A percentile compares a stretch with the other conserved stretches of the same genome.
These are phyloP conservation scores for Alternaria arborescens DNA, from an alignment of 2,329 filamentous ascomycete species.

Conservation along the genomic window DNA sequence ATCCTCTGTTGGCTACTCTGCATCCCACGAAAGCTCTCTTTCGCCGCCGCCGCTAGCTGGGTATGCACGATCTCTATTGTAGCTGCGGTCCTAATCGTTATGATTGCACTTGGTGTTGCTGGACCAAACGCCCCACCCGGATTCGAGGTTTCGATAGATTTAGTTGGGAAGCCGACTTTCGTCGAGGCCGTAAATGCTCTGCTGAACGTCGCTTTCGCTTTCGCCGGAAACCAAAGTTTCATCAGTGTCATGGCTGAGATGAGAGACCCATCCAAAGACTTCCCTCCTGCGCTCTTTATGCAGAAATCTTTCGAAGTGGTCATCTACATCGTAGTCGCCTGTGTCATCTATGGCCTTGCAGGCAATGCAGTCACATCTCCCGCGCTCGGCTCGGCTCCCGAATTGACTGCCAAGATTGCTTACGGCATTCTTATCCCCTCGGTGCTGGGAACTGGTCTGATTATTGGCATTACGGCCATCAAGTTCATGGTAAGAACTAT, in stretches of 20 bases:
- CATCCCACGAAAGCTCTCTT: constrained; percentile 68
- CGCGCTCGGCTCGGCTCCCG: constrained; percentile 69
- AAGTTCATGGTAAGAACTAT: constrained; percentile 62
- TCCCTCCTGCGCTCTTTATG: constrained; percentile 69
- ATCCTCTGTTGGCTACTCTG: constrained; percentile 68
- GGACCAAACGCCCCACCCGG: constrained; percentile 49
- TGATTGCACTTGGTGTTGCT: constrained; percentile 69
- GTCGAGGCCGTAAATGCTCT: constrained; percentile 39
- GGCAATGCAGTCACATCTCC: constrained; percentile 69
- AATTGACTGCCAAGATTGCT: constrained; percentile 67
- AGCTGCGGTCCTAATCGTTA: constrained; percentile 70
- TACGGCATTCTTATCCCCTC: constrained; percentile 74
- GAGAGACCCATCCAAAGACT: constrained; percentile 64
- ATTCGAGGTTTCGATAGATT: constrained; percentile 32
- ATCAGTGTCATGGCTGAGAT: constrained; percentile 73
- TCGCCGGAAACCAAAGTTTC: constrained; percentile 71
- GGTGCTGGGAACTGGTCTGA: constrained; percentile 74
- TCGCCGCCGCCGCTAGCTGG: constrained; percentile 67
- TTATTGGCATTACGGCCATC: constrained; percentile 72
- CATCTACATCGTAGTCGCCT: constrained; percentile 68
- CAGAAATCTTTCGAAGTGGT: constrained; percentile 64
- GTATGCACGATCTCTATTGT: constrained; percentile 67
- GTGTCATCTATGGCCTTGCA: constrained; percentile 73
- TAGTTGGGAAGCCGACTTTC: constrained; percentile 40
- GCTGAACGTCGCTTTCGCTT: constrained; percentile 74